Base-by-base conservation (phyloP, 805 yeast genomes). In the Ogataea minuta region DNA sequence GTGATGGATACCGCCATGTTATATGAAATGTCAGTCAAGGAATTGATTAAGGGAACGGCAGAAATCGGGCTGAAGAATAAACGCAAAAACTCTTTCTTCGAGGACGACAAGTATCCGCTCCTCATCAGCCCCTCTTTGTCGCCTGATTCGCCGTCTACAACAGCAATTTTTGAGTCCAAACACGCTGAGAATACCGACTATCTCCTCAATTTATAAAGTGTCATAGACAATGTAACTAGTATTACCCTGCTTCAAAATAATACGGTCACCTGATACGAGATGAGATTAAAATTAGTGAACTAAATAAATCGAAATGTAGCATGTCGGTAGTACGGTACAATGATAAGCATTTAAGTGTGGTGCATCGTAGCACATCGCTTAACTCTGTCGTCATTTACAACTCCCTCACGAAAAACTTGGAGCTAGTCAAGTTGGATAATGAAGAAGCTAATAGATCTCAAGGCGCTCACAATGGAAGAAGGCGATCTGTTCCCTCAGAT, bases 371-470 rank as follows among this genome's bases (percentile, higher is more conserved):
- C 36, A n/a, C 44, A 6, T 34, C 50, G 15, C 44, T 54, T 8
- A 56, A 58, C 29, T 50, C 63, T 13, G 46, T 60, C 13, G 63
- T 61, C 6, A 31, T 59, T 4, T 60, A 59, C 48, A 53, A 61
- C 42, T 44, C 59, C 3, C 44, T 39, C 16, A 51, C 60, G 1
- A 55, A 55, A 15, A 46, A 55, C 19, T 46, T 60, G 21, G 59
- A 57, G 38, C 41, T 60, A 10, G 54, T 57, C 4, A 43, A 46
- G 27, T 43, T 50, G 11, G 54, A 46, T 29, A 13, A 31, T 14
- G 13, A 29, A 26, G 23, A 25, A 23, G 16, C 13, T 12, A 14
- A 9, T 24, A 12, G 40, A 9, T 24, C 29, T 10, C 26, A 9
- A 9, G 36, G 32, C 8, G 15, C 31, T 11, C 24, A 30, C 11